Evolutionary conservation across 345 rosid species (phyloP), one percentile per base, ranked within the genome.

Genomic region (Aurinia saxatilis): DNA sequence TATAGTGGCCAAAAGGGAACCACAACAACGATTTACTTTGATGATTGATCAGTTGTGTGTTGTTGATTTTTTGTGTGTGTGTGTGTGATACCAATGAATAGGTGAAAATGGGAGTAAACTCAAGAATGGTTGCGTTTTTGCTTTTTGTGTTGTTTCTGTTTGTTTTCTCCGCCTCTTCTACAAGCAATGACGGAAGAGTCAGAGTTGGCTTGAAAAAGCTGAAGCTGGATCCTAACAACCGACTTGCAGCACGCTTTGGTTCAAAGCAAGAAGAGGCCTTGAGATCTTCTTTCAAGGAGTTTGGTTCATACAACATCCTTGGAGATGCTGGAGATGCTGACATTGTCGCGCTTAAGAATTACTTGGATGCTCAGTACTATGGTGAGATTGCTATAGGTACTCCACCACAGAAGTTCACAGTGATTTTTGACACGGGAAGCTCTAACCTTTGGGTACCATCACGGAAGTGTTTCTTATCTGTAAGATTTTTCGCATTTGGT

Each of bases 401-500:
- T 31, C 98, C 97, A 15, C 82, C 90, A 5, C 98, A 92, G 72
- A 89, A 78, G 33, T 92, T 92, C 61, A 87, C 89, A 0, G 98
- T 89, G 78, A 87, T 92, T 42, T 92, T 92, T 38, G 97, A 92
- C 72, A 89, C 98, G 0, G 97, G 98, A 27, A 92, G 98, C 76
- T 85, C 98, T 64, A 89, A 92, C 65, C 70, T 89, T 57, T 92
- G 98, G 98, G 95, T 92, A 30, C 98, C 98, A 16, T 92, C 98
- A 44, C 73, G 84, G 30, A 87, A 85, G 72, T 92, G 98, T 74
- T 82, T 74, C 56, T 81, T 89, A 30, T 92, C 98, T 21, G 98
- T 92, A 60, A 79, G 92, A 11, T 30, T 46, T 47, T 17, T 10
- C 39, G 36, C 70, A 25, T 68, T 29, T 64, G 18, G 36, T 50